phyloP scores from a whole-genome alignment of 495 filamentous ascomycete genomes.

The Annulohypoxylon moriforme region DNA sequence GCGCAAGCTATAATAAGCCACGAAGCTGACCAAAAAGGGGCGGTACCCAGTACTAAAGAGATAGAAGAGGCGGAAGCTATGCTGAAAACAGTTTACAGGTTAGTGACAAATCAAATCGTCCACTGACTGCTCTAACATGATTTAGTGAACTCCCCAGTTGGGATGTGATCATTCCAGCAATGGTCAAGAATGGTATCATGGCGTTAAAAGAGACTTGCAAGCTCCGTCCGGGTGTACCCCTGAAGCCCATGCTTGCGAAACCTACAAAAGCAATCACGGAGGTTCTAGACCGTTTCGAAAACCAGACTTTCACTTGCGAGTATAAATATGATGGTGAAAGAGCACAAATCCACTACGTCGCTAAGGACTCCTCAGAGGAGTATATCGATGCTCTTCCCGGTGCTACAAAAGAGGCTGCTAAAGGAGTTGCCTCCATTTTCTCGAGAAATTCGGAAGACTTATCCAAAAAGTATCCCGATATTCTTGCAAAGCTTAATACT shows the following conservation, averaged over 20 bases:
- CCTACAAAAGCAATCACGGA: slow-evolving; percentile 99
- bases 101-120: slow-evolving; percentile 32
- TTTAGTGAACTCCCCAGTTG: slow-evolving; percentile 89
- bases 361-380: slow-evolving; percentile 78
- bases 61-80: slow-evolving; percentile 84
- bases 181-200: slow-evolving; percentile 86
- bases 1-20: slow-evolving; percentile 88
- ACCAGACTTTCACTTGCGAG: slow-evolving; percentile 95
- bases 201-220: slow-evolving; percentile 87
- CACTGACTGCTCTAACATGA: slow-evolving; percentile 29
- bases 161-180: slow-evolving; percentile 91
- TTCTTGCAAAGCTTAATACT: slow-evolving; percentile 82
- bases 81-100: slow-evolving; percentile 92
- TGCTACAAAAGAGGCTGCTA: slow-evolving; percentile 62
- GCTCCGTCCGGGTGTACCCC: slow-evolving; percentile 89
- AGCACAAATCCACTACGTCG: slow-evolving; percentile 96
- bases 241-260: slow-evolving; percentile 99
- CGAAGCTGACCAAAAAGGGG: slow-evolving; percentile 73
- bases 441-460: slow-evolving; percentile 96
- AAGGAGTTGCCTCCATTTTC: slow-evolving; percentile 88
- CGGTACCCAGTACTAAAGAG: slow-evolving; percentile 75
- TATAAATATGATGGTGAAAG: slow-evolving; percentile 99
- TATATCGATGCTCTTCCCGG: slow-evolving; percentile 64
- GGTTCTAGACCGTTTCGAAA: slow-evolving; percentile 95
- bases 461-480: slow-evolving; percentile 97